A percentile compares a stretch with the other conserved stretches of the same genome.
phyloP scores from a whole-genome alignment of 2,329 filamentous ascomycete species.

The Aspergillus brunneoviolaceus region DNA sequence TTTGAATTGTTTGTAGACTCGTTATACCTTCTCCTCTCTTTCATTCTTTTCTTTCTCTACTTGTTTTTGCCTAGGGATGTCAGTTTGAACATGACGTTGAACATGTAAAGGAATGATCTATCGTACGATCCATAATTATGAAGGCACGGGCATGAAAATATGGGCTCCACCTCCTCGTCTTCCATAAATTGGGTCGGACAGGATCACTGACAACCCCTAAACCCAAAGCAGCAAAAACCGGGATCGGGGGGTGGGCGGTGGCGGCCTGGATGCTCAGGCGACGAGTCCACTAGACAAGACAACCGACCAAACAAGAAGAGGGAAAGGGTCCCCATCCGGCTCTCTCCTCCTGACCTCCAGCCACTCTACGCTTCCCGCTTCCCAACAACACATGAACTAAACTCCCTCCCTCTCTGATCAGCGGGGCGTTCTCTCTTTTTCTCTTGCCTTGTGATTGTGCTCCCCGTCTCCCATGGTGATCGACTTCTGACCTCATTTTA shows the following conservation, averaged over 20 bases:
- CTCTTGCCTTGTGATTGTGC: constrained; percentile 15
- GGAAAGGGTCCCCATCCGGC: constrained; percentile 6
- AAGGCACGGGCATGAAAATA: not conserved
- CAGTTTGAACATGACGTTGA: constrained; percentile 14
- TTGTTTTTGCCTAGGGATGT: constrained; percentile 11
- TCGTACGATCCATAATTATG: not conserved
- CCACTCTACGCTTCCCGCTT: not conserved
- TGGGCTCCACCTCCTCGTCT: not conserved
- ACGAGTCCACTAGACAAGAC: constrained; percentile 7
- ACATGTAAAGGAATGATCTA: constrained; percentile 17
- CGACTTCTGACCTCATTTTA: constrained; percentile 13
- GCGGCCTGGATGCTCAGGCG: constrained; percentile 20
- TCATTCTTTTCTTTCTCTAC: constrained; percentile 13
- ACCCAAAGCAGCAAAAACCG: not conserved
- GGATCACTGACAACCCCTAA: constrained; percentile 7
- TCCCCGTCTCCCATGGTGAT: constrained; percentile 7
- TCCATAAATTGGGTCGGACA: not conserved
- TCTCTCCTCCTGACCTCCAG: constrained; percentile 7
- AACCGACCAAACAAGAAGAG: constrained; percentile 16
- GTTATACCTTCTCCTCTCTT: constrained; percentile 31
- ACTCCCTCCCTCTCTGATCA: not conserved
- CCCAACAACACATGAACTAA: not conserved
- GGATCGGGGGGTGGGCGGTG: not conserved
- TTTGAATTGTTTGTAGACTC: constrained; percentile 28
- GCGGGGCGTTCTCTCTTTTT: not conserved